Evolutionary conservation across 1,284 basidiomycete species (phyloP).

Genomic region (Malassezia restricta): DNA sequence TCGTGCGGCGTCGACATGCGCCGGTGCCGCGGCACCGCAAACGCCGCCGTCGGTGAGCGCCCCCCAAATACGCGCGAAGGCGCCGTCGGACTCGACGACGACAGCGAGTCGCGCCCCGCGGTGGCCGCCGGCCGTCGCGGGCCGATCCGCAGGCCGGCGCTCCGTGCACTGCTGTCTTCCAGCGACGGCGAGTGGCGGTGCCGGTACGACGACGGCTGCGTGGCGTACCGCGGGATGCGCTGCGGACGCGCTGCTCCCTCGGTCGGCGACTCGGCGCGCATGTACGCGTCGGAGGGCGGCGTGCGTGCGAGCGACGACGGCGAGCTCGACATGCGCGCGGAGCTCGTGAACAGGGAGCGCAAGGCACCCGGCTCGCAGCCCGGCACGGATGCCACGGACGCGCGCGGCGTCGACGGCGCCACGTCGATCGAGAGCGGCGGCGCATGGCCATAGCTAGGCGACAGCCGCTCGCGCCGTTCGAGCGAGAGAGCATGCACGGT

Average conservation of each 20-base stretch:
- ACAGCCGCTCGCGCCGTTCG: too few relatives aligned
- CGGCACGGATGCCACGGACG: not conserved
- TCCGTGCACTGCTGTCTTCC: conserved; percentile 5
- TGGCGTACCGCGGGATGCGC: conserved; percentile 11
- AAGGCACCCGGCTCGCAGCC: conserved; percentile 2
- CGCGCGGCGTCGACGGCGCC: not conserved
- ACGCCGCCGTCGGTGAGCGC: conserved; percentile 9
- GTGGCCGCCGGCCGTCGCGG: conserved; percentile 10
- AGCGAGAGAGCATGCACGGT: not conserved
- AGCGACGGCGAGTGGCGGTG: not conserved
- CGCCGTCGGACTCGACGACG: not conserved
- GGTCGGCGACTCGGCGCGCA: not conserved
- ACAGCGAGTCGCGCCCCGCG: not conserved
- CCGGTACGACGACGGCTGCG: conserved; percentile 11
- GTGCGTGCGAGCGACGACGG: not conserved
- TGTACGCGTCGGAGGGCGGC: conserved; percentile 8
- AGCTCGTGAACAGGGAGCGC: conserved; percentile 4
- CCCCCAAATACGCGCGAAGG: conserved; percentile 8
- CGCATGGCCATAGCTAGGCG: not conserved
- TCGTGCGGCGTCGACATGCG: not conserved
- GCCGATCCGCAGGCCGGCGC: conserved; percentile 11
- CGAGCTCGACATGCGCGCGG: conserved; percentile 7
- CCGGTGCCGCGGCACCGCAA: conserved; percentile 1
- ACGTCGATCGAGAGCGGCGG: not conserved
- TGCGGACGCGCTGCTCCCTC: not conserved